Percentiles rank a stretch among this genome's conserved stretches.
Evolutionary conservation across 2,329 filamentous ascomycete species (phyloP).

Genomic region (Neonectria magnoliae): DNA sequence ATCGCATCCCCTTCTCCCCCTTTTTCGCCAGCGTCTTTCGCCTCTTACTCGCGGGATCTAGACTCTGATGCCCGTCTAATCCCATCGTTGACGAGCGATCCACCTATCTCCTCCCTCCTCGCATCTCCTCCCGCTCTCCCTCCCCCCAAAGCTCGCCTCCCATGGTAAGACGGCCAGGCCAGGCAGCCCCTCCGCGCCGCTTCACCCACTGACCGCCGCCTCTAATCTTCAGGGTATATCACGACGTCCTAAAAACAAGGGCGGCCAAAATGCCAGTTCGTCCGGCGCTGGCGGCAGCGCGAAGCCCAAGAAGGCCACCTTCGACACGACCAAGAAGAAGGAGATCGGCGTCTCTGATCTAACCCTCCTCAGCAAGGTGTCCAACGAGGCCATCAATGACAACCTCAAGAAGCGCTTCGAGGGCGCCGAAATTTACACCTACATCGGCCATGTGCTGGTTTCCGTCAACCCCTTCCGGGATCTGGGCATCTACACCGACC

Average conservation of each 20-base stretch:
- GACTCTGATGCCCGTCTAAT: constrained; percentile 42
- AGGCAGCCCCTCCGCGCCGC: constrained; percentile 23
- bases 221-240: constrained; percentile 49
- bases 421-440: constrained; percentile 98
- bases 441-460: constrained; percentile 99
- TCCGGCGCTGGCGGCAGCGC: constrained; percentile 54
- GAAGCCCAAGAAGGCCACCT: constrained; percentile 94
- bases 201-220: constrained; percentile 28
- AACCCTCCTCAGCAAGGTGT: constrained; percentile 97
- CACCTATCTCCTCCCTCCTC: constrained; percentile 29
- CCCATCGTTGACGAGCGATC: constrained; percentile 24
- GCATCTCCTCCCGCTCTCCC: constrained; percentile 26
- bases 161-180: constrained; percentile 47
- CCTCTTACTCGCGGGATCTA: constrained; percentile 21
- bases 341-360: constrained; percentile 98
- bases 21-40: constrained; percentile 20
- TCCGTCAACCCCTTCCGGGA: constrained; percentile 99
- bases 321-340: constrained; percentile 98
- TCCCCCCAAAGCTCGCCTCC: constrained; percentile 32
- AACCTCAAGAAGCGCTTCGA: constrained; percentile 99
- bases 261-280: constrained; percentile 50
- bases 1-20: constrained; percentile 34
- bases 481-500: constrained; percentile 96
- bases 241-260: constrained; percentile 54
- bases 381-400: constrained; percentile 99